Evolutionary conservation across 2,329 filamentous ascomycete species (phyloP).

Genomic region (Mycogone perniciosa): DNA sequence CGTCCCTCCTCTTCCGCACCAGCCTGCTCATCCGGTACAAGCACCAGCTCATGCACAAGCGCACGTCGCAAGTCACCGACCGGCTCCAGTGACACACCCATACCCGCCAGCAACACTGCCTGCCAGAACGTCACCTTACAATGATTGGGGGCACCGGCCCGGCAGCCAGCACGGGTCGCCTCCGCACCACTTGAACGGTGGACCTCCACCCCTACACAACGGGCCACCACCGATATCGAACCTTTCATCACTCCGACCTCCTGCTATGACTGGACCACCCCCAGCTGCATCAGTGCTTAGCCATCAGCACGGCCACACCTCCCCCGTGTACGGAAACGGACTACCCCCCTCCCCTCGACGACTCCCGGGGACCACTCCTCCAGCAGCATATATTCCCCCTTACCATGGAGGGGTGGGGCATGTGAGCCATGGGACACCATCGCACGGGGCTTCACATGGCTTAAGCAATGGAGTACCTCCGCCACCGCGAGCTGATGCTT

Average conservation of each 20-base stretch:
- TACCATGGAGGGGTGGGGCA: slow-evolving; percentile 26
- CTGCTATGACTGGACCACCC: slow-evolving; percentile 38
- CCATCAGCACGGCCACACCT: slow-evolving; percentile 31
- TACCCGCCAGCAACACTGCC: slow-evolving; percentile 24
- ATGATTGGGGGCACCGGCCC: slow-evolving; percentile 44
- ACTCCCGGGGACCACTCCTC: slow-evolving; percentile 35
- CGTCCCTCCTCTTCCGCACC: slow-evolving; percentile 9
- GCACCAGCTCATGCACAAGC: slow-evolving; percentile 16
- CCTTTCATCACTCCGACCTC: slow-evolving; percentile 44
- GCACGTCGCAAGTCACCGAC: slow-evolving; percentile 23
- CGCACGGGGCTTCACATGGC: slow-evolving; percentile 24
- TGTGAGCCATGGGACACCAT: slow-evolving; percentile 10
- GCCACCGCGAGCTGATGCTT: slow-evolving; percentile 26
- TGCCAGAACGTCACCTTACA: slow-evolving; percentile 23
- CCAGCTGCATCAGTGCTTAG: slow-evolving; percentile 34
- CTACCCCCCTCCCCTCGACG: slow-evolving; percentile 45
- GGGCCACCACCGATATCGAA: slow-evolving; percentile 24
- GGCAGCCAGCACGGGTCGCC: slow-evolving; percentile 44
- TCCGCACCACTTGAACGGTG: slow-evolving; percentile 46
- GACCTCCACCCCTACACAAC: slow-evolving; percentile 28
- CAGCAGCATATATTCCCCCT: slow-evolving; percentile 35
- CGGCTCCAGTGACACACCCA: slow-evolving; percentile 20
- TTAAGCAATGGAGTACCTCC: slow-evolving; percentile 30
- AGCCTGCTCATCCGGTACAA: slow-evolving; percentile 1
- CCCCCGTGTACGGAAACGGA: slow-evolving; percentile 35